Evolutionary conservation across 192 early-diverging fungal genomes (phyloP).

Genomic region (Chytriomyces confervae): DNA sequence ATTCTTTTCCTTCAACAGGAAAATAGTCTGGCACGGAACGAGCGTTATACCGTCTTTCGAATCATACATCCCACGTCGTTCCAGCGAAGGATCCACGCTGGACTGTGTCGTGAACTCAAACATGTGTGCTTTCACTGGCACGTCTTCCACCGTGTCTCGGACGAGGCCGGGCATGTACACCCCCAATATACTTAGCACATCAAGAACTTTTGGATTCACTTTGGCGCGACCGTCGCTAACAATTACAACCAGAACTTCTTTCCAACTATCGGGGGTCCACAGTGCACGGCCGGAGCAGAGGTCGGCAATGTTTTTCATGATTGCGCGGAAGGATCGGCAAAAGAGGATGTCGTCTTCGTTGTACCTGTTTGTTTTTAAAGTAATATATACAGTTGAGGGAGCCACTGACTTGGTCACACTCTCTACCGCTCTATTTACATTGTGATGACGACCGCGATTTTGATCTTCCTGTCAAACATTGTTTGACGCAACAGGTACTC

Average conservation of each 20-base stretch:
- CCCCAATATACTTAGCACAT: conserved; percentile 75
- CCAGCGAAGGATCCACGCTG: conserved; percentile 65
- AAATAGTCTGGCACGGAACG: conserved; percentile 71
- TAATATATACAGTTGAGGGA: conserved; percentile 64
- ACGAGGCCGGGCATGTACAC: conserved; percentile 69
- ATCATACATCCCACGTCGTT: conserved; percentile 53
- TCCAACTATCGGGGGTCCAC: conserved; percentile 73
- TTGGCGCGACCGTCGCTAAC: conserved; percentile 79
- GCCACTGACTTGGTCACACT: conserved; percentile 57
- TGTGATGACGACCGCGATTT: conserved; percentile 90
- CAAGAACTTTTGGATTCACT: conserved; percentile 69
- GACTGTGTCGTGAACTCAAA: conserved; percentile 90
- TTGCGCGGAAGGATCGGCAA: conserved; percentile 79
- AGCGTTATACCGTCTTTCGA: conserved; percentile 32
- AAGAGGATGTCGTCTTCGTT: conserved; percentile 91
- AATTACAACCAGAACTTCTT: conserved; percentile 56
- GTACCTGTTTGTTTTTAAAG: conserved; percentile 50
- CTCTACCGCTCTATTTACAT: conserved; percentile 71
- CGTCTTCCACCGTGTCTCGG: conserved; percentile 56
- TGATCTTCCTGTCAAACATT: conserved; percentile 71
- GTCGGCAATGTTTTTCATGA: conserved; percentile 90
- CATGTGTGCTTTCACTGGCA: conserved; percentile 77
- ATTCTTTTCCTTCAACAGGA: conserved; percentile 92
- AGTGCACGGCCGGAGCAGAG: conserved; percentile 76
- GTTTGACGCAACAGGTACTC: conserved; percentile 70